Evolutionary conservation across 2,329 filamentous ascomycete species (phyloP), one percentile per base, ranked within the genome.

Genomic region (Elsinoe australis): DNA sequence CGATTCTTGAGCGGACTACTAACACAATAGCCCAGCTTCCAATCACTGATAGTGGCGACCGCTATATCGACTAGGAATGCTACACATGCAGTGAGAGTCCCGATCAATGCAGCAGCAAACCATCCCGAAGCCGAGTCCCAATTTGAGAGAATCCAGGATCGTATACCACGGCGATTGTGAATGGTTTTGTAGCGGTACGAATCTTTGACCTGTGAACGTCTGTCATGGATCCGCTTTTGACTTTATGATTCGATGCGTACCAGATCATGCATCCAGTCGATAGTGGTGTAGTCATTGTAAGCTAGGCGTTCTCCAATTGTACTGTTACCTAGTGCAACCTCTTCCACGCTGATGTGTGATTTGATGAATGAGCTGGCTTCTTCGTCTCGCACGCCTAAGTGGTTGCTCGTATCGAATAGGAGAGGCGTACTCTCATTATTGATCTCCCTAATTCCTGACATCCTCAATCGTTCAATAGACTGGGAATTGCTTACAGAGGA

Each of bases 211-310:
- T 74, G 45, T 7, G 17, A 9, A 42, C n/a, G 28, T 51, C 22
- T 28, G 24, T 24, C 51, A 38, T 47, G 32, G 17, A 41, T 10
- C 4, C 18, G 9, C 14, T 15, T 10, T 12, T 22, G 6, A 5
- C 18, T 8, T 26, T 10, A 19, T n/a, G 29, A 8, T 7, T 38
- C 9, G 19, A 15, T 3, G 21, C 52, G 15, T 58, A 75, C 73
- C 49, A 80, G 59, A 55, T 78, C 75, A 58, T 78, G 77, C 7
- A 80, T 65, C 76, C 76, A 80, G 59, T 81, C 76, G 50, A 80
- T 79, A 1, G 76, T 78, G 5, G 72, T 75, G 54, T 81, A 80
- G 53, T 79, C 73, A 56, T 78, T 79, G 57, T 80, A 81, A 0
- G 75, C 72, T 15, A 79, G 59, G 45, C 75, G 63, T 56, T 80